These are phyloP conservation scores for Tubosaeta brunneosetosa DNA, from an alignment of 768 basidiomycete species.

Conservation along the genomic window DNA sequence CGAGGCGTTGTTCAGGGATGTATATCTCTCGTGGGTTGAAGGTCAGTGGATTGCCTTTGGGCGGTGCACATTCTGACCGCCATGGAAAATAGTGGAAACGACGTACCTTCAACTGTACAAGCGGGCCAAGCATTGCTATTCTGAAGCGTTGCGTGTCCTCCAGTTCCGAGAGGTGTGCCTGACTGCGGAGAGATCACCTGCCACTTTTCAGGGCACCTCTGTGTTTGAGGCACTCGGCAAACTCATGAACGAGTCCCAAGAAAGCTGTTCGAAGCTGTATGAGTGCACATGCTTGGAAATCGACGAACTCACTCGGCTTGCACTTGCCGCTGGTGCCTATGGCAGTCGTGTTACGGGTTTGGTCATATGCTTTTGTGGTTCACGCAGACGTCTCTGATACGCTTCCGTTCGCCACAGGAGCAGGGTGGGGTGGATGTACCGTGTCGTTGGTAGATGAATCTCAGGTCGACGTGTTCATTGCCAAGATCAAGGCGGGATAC, in stretches of 20 bases:
- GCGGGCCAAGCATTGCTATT: constrained; percentile 74
- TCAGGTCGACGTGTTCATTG: constrained; percentile 60
- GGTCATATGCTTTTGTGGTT: not conserved
- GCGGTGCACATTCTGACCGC: not conserved
- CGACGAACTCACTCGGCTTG: constrained; percentile 61
- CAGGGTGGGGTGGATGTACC: constrained; percentile 90
- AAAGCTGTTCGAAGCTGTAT: constrained; percentile 61
- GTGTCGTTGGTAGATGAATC: constrained; percentile 73
- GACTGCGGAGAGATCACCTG: constrained; percentile 28
- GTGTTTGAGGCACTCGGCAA: constrained; percentile 53
- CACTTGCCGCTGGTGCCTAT: constrained; percentile 66
- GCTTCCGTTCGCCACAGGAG: constrained; percentile 41
- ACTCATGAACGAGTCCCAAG: constrained; percentile 78
- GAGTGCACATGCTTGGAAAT: constrained; percentile 82
- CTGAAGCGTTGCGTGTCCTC: constrained; percentile 77
- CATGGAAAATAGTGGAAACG: constrained; percentile 54
- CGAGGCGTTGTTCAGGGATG: constrained; percentile 51
- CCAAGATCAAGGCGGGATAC: constrained; percentile 55
- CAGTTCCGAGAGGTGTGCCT: constrained; percentile 70
- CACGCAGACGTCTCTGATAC: not conserved
- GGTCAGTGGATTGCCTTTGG: constrained; percentile 39
- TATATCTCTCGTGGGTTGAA: constrained; percentile 77
- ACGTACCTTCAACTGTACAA: constrained; percentile 80
- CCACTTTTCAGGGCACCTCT: constrained; percentile 14
- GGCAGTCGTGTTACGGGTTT: constrained; percentile 81